These are phyloP conservation scores for Lactifluus echinatus DNA, from an alignment of 768 basidiomycete species.

Conservation along the genomic window DNA sequence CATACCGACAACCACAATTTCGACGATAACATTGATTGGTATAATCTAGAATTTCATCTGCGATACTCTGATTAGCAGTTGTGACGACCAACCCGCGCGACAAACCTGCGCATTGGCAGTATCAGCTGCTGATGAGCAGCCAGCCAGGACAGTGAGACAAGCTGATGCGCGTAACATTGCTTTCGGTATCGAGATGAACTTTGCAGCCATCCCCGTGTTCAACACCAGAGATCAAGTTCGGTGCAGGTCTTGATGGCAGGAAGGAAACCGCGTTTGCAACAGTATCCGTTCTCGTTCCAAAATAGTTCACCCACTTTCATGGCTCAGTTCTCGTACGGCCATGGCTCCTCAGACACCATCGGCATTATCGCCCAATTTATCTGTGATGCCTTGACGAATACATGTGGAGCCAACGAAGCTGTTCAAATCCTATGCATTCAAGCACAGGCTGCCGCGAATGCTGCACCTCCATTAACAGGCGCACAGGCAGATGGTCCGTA, in stretches of 20 bases:
- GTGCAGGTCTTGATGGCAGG: conserved; percentile 42
- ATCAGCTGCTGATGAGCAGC: conserved; percentile 22
- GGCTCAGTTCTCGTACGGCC: conserved; percentile 6
- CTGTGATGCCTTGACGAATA: conserved; percentile 42
- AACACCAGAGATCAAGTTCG: conserved; percentile 48
- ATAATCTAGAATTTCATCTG: conserved; percentile 56
- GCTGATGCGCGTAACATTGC: conserved; percentile 42
- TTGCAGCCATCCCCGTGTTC: conserved; percentile 32
- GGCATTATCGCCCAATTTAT: conserved; percentile 47
- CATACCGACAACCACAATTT: conserved; percentile 42
- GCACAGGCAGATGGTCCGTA: conserved; percentile 40
- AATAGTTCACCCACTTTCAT: not conserved
- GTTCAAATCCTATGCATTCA: conserved; percentile 36
- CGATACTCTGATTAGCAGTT: conserved; percentile 44
- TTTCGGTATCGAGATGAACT: conserved; percentile 41
- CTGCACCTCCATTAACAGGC: conserved; percentile 32
- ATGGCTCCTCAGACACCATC: conserved; percentile 19
- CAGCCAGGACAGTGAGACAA: conserved; percentile 22
- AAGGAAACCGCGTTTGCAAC: conserved; percentile 49
- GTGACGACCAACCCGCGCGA: conserved; percentile 44
- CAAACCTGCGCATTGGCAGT: conserved; percentile 38
- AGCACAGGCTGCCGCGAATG: conserved; percentile 35
- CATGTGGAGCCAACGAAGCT: conserved; percentile 41
- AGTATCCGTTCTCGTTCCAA: not conserved
- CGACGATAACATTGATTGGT: conserved; percentile 47